A percentile compares a stretch with the other conserved stretches of the same genome.
phyloP scores from a whole-genome alignment of 176 grass and related monocot species.

The Elymus sibiricus region DNA sequence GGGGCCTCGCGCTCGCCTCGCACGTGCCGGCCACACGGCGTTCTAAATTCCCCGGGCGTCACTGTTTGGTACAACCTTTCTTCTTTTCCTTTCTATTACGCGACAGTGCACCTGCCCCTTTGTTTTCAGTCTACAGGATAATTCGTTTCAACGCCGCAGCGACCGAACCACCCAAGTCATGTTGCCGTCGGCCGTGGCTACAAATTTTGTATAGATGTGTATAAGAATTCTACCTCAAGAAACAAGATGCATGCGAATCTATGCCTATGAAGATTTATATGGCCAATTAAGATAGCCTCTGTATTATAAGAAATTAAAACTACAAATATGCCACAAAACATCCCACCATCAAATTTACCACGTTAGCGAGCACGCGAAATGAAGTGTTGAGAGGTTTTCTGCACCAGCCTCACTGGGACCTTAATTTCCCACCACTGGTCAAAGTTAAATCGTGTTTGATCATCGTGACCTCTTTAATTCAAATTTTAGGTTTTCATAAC shows the following conservation, averaged over 20 bases:
- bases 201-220: no score
- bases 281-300: no score
- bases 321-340: background rate
- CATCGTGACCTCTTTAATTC: background rate
- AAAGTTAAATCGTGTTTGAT: background rate
- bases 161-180: background rate
- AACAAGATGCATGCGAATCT: no score
- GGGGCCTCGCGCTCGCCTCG: no score
- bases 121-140: background rate
- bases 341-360: background rate
- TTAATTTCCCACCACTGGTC: background rate
- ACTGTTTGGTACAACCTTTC: slow-evolving; percentile 19
- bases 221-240: no score
- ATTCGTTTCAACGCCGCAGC: background rate
- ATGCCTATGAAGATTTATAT: no score
- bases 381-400: background rate
- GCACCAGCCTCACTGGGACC: background rate
- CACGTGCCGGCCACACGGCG: slow-evolving; percentile 35
- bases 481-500: background rate
- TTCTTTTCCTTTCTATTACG: background rate
- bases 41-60: background rate
- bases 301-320: no score
- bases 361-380: background rate
- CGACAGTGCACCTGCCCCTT: slow-evolving; percentile 8
- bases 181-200: no score